Conservation (phyloP, 257 asterid genomes). For the Solanum medicagineum region DNA sequence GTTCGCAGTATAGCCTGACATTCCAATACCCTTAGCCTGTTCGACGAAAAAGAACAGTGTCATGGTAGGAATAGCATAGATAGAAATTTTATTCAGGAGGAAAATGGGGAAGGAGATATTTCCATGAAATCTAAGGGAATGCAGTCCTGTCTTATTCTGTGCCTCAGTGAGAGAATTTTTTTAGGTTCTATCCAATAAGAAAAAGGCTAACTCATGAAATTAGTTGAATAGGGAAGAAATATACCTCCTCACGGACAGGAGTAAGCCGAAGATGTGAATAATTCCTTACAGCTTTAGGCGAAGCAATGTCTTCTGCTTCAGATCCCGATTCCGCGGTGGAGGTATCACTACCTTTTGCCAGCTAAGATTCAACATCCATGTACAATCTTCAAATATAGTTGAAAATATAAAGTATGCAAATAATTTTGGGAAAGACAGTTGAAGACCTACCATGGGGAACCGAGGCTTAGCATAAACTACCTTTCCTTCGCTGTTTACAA, state of each 20-base stretch:
- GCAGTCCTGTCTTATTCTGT: not conserved
- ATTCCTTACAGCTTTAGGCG: slow-evolving; percentile 46
- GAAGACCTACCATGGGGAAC: slow-evolving; percentile 46
- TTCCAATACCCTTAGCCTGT: slow-evolving; percentile 52
- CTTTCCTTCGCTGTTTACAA: slow-evolving; percentile 92
- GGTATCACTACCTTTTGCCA: slow-evolving; percentile 59
- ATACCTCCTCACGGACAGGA: slow-evolving; percentile 75
- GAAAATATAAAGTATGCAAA: not conserved
- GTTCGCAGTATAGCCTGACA: slow-evolving; percentile 24
- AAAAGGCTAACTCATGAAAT: not conserved
- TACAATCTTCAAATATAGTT: slow-evolving; percentile 1
- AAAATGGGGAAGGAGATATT: not conserved
- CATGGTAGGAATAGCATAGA: not conserved
- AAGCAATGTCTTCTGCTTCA: slow-evolving; percentile 72
- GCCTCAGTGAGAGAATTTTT: not conserved
- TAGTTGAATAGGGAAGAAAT: not conserved
- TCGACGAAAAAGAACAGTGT: not conserved
- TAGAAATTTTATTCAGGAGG: not conserved
- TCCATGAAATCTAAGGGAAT: not conserved
- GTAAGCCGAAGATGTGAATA: slow-evolving; percentile 53
- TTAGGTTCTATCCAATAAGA: not conserved
- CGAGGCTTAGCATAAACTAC: slow-evolving; percentile 94
- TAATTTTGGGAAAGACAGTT: not conserved
- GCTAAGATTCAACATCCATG: slow-evolving; percentile 8
- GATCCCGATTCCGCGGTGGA: slow-evolving; percentile 78